A percentile compares a stretch with the other conserved stretches of the same genome.
Evolutionary conservation across 768 basidiomycete genomes (phyloP).

Genomic region (Boletus pseudopeckii): DNA sequence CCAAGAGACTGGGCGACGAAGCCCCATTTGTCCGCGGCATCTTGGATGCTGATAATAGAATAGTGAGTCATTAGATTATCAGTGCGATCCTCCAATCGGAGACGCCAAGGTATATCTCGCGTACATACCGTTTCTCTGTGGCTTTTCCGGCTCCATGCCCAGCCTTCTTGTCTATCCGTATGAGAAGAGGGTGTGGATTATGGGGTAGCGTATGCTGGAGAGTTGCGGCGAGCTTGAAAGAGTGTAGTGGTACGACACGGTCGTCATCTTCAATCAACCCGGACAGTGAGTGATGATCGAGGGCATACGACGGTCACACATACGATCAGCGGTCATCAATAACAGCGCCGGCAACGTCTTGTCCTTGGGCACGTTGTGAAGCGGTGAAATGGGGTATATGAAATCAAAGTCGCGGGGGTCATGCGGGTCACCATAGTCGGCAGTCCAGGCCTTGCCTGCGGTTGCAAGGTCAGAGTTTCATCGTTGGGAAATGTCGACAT

Average conservation of each 20-base stretch:
- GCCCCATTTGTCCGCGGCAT: slow-evolving; percentile 74
- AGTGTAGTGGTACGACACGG: slow-evolving; percentile 83
- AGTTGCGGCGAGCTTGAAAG: slow-evolving; percentile 80
- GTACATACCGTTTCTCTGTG: slow-evolving; percentile 58
- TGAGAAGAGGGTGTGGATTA: slow-evolving; percentile 69
- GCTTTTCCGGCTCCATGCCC: slow-evolving; percentile 81
- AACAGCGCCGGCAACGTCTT: slow-evolving; percentile 65
- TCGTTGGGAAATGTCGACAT: neutral
- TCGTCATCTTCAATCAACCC: slow-evolving; percentile 58
- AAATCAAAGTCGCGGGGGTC: slow-evolving; percentile 80
- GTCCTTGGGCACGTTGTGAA: slow-evolving; percentile 71
- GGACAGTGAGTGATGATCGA: slow-evolving; percentile 2
- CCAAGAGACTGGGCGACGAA: slow-evolving; percentile 70
- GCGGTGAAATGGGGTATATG: slow-evolving; percentile 73
- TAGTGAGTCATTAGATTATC: slow-evolving; percentile 14
- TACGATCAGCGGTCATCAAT: slow-evolving; percentile 81
- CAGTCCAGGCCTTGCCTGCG: slow-evolving; percentile 69
- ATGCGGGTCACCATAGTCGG: slow-evolving; percentile 77
- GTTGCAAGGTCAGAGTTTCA: slow-evolving; percentile 5
- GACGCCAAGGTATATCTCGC: neutral
- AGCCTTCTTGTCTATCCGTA: slow-evolving; percentile 76
- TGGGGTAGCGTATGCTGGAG: slow-evolving; percentile 61
- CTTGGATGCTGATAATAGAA: slow-evolving; percentile 54
- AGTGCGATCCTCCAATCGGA: neutral
- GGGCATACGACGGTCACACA: slow-evolving; percentile 26